Evolutionary conservation across 345 rosid genomes (phyloP), one percentile per base, ranked within the genome.

Genomic region (Carallia pectinifolia): DNA sequence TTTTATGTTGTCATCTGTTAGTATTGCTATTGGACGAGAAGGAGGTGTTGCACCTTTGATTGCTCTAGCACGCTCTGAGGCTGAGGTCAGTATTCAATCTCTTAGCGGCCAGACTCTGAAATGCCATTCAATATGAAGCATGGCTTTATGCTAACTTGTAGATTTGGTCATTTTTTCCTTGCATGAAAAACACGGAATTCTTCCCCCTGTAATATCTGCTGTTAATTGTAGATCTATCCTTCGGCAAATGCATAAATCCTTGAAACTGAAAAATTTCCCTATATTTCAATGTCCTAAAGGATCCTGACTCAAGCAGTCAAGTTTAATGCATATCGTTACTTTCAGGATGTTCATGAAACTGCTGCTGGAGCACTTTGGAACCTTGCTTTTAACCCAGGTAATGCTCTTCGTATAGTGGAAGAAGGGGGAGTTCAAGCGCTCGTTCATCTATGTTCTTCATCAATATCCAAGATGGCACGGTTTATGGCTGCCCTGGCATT

Each of bases 31-130:
- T 74, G 95, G 92, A 79, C 88, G 79, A 68, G 95, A 83, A 83
- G 95, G 95, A 71, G 95, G 95, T 30, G 89, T 89, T 73, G 85
- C 88, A 1, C 95, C 95, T 65, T 80, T 89, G 58, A 89, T 89
- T 70, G 83, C 83, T 16, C 82, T 89, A 52, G 92, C 95, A 64
- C 83, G 80, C 74, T 87, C 95, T 31, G 86, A 87, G 62, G 83
- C 91, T 38, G 92, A 87, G 85, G 95, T 89, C 37, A 48, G 74
- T 52, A 55, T 69, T 67, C 39, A 18, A 34, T 64, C 31, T 68
- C 37, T 47, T 64, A 69, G 59, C 19, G 30, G 36, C 54, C 58
- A 53, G 47, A 47, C 31, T 19, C 17, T 54, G 15, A 34, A 58
- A 18, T 10, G 30, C 19, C 64, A 33, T 6, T 7, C 40, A 29